Conservation (phyloP, 768 basidiomycete species). For the Termitomyces sp. region DNA sequence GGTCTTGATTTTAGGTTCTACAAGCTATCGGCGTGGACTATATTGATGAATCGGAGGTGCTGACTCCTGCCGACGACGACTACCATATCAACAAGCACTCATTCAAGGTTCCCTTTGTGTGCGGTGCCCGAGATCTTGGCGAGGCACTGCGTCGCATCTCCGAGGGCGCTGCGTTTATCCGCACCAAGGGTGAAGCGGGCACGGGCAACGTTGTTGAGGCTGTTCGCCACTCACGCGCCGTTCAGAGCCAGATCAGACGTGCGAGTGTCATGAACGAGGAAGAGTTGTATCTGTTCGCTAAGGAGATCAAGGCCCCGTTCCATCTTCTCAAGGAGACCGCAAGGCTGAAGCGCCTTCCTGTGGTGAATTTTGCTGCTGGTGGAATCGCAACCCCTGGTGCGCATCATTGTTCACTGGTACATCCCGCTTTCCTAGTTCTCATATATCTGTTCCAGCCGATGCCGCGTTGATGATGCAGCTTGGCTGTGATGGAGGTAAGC, state of each 20-base stretch:
- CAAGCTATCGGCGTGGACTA: slow-evolving; percentile 96
- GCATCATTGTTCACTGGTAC: slow-evolving; percentile 13
- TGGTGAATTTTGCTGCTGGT: slow-evolving; percentile 96
- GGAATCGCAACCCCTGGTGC: slow-evolving; percentile 89
- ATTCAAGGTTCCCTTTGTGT: slow-evolving; percentile 95
- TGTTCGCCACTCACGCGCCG: slow-evolving; percentile 85
- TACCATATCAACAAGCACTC: slow-evolving; percentile 96
- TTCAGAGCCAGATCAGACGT: slow-evolving; percentile 81
- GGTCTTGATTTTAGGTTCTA: slow-evolving; percentile 61
- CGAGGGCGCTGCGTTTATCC: slow-evolving; percentile 97
- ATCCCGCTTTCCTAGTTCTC: slow-evolving; percentile 1
- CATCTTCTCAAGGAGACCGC: slow-evolving; percentile 96
- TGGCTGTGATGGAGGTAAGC: slow-evolving; percentile 90
- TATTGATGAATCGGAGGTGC: slow-evolving; percentile 92
- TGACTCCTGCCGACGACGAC: slow-evolving; percentile 95
- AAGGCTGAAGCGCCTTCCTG: slow-evolving; percentile 88
- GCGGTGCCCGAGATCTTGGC: slow-evolving; percentile 92
- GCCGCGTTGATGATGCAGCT: slow-evolving; percentile 99
- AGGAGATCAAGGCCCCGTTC: slow-evolving; percentile 90
- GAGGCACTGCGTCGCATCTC: slow-evolving; percentile 95
- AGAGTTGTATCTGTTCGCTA: slow-evolving; percentile 91
- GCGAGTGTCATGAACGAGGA: slow-evolving; percentile 91
- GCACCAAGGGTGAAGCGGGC: slow-evolving; percentile 93
- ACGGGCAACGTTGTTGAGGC: slow-evolving; percentile 93
- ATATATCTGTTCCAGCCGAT: slow-evolving; percentile 56